phyloP scores from a whole-genome alignment of 1,284 basidiomycete genomes.

The Leccinum subfulvum region DNA sequence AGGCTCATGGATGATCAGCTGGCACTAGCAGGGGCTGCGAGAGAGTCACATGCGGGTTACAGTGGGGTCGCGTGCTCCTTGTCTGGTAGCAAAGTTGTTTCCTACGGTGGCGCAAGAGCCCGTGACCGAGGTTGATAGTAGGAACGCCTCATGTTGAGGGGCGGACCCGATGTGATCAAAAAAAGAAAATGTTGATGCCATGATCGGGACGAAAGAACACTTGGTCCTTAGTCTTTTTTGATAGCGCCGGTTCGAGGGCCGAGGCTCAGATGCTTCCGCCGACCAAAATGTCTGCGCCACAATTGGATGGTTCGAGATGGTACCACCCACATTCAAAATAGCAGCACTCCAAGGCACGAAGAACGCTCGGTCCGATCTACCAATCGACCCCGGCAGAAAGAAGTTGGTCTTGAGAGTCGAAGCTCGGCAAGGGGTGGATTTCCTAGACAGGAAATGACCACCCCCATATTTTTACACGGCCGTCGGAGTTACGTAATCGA shows the following conservation, averaged over 20 bases:
- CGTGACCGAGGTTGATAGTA: background rate
- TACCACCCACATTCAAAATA: background rate
- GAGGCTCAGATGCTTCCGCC: background rate
- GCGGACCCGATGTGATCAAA: background rate
- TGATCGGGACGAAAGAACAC: background rate
- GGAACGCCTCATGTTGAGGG: background rate
- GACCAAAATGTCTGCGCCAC: background rate
- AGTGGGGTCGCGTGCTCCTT: background rate
- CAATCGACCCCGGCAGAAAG: no score
- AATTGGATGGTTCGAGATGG: no score
- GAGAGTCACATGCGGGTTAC: no score
- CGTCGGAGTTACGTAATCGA: background rate
- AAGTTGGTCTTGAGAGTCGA: no score
- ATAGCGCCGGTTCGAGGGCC: no score
- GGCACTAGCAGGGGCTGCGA: no score
- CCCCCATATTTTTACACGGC: no score
- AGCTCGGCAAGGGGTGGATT: no score
- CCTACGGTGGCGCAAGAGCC: background rate
- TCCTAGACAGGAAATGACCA: no score
- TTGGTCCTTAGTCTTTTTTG: background rate
- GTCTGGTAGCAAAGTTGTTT: background rate
- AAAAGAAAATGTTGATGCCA: background rate
- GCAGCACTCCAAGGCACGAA: background rate
- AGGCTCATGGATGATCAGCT: background rate
- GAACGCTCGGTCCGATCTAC: no score